Base-by-base conservation (phyloP, 2,329 filamentous ascomycete genomes). In the Phaeosphaeriaceae sp. region DNA sequence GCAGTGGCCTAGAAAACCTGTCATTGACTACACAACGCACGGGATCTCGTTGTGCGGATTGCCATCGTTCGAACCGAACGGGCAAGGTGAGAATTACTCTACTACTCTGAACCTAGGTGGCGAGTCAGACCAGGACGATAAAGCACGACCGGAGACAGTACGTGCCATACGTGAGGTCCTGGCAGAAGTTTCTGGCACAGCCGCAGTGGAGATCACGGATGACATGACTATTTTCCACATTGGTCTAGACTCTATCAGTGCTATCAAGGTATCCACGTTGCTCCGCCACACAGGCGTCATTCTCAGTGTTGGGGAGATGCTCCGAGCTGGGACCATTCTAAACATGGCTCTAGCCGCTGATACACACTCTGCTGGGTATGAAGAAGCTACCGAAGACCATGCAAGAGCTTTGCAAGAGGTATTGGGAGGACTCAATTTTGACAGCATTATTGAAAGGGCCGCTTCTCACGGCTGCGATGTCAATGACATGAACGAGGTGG, bases 191-290 rank as follows among this genome's bases (percentile, higher is more conserved):
- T 91, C 92, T 0, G 85, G 84, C 17, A 77, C 90, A 0, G 80
- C 88, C 0, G 76, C 82, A 19, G 71, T 81, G 0, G 81, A 86
- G 1, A 90, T 97, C 51, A 76, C 79, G 2, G 83, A 82, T 54
- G 80, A 82, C 0, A 85, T 88, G 51, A 91, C 85, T 0, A 85
- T 97, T 13, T 96, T 95, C 75, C 89, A 95, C 62, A 83, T 97
- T 1, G 93, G 93, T 0, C 85, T 97, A 1, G 93, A 97, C 73
- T 97, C 93, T 0, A 96, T 97, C 74, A 94, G 89, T 62, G 90
- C 92, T 1, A 95, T 97, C 79, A 96, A 95, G 69, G 88, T 93
- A 3, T 87, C 88, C 9, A 85, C 89, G 0, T 80, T 93, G 7
- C 80, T 97, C 3, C 88, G 86, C 44, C 90, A 86, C 64, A 78